phyloP scores from a whole-genome alignment of 345 rosid genomes.

The Corchorus capsularis region DNA sequence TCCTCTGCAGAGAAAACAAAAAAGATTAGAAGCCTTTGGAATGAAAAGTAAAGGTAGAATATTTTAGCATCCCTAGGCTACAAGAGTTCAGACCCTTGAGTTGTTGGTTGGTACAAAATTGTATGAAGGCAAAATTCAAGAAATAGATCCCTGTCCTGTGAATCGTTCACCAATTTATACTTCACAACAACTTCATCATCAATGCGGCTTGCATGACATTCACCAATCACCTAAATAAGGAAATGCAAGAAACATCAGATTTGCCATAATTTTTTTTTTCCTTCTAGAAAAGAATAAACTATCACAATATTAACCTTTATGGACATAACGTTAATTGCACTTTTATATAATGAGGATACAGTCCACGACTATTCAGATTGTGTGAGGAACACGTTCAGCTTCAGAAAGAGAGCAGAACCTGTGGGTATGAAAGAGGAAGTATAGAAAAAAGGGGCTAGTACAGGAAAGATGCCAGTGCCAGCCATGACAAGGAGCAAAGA shows the following conservation, averaged over 20 bases:
- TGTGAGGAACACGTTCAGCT: background rate
- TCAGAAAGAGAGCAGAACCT: background rate
- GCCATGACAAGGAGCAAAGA: too few species aligned
- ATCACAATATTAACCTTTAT: background rate
- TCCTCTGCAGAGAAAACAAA: constrained; percentile 54
- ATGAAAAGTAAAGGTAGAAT: constrained; percentile 14
- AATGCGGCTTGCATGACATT: constrained; percentile 71
- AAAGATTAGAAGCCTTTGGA: constrained; percentile 29
- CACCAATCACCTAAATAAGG: constrained; percentile 75
- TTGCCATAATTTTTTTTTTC: background rate
- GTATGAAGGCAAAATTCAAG: constrained; percentile 82
- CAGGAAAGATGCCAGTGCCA: too few species aligned
- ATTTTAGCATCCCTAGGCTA: constrained; percentile 6
- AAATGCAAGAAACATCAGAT: constrained; percentile 15
- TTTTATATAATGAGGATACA: background rate
- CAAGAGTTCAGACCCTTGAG: constrained; percentile 66
- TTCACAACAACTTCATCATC: constrained; percentile 66
- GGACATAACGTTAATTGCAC: background rate
- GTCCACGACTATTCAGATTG: background rate
- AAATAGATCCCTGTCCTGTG: constrained; percentile 66
- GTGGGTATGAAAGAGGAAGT: background rate
- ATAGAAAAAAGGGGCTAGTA: too few species aligned
- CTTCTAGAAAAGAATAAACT: background rate
- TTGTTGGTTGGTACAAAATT: constrained; percentile 65
- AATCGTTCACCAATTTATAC: constrained; percentile 52